Conservation (phyloP, 176 grass and related monocot species). For the Avena insularis region DNA sequence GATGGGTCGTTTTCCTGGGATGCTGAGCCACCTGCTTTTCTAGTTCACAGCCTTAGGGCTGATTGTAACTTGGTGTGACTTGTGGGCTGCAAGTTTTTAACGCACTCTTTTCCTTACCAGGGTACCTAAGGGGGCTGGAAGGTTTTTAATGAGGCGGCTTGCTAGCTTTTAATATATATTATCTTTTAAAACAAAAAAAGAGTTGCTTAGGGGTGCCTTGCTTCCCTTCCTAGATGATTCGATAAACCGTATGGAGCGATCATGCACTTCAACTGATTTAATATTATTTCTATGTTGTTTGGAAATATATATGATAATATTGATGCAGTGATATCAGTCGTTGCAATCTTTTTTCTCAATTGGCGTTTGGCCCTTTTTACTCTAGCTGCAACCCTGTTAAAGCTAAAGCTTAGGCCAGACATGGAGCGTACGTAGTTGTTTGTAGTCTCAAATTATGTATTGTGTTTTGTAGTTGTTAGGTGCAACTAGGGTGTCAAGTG, state of each 20-base stretch:
- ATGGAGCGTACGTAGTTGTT: background rate
- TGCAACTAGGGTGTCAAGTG: too few relatives aligned
- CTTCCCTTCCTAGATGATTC: background rate
- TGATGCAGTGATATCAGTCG: background rate
- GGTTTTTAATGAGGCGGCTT: too few relatives aligned
- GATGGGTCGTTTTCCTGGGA: too few relatives aligned
- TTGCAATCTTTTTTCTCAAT: background rate
- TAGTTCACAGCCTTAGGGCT: too few relatives aligned
- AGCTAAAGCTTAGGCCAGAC: background rate
- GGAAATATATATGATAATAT: background rate
- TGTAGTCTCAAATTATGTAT: too few relatives aligned
- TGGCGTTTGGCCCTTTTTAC: background rate
- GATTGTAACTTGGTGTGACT: too few relatives aligned
- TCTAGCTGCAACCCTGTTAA: background rate
- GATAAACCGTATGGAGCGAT: background rate
- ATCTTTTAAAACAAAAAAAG: background rate
- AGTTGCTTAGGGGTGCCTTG: background rate
- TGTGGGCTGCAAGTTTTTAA: too few relatives aligned
- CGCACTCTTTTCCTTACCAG: too few relatives aligned
- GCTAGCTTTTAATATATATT: too few relatives aligned
- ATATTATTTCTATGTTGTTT: background rate
- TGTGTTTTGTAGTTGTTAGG: too few relatives aligned
- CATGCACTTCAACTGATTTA: background rate
- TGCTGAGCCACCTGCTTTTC: too few relatives aligned
- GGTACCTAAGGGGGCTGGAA: too few relatives aligned